Percentiles rank a stretch among this genome's conserved stretches.
Conservation (phyloP, 1,284 basidiomycete species). For the Puccinia hordei region DNA sequence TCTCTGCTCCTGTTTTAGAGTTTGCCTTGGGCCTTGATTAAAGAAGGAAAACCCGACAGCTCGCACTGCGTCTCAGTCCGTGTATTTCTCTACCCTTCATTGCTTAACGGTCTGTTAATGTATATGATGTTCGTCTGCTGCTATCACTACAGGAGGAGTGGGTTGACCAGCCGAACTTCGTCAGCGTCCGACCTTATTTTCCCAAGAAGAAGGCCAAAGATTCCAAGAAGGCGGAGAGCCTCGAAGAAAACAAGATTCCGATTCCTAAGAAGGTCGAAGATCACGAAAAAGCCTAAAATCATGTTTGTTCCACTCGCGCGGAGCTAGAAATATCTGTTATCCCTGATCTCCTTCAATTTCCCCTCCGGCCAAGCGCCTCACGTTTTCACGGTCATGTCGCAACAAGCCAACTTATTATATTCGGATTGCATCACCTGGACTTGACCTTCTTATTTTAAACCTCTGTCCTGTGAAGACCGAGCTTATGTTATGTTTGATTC, state of each 20-base stretch:
- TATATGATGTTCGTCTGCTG: neutral
- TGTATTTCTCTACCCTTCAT: neutral
- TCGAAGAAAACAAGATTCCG: too few relatives aligned
- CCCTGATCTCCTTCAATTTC: neutral
- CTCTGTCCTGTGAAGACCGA: neutral
- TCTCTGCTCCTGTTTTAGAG: neutral
- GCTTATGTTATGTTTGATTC: neutral
- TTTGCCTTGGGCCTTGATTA: constrained; percentile 13
- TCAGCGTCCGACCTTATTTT: constrained; percentile 7
- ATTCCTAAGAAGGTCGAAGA: neutral
- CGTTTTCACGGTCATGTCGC: neutral
- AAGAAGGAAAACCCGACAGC: neutral
- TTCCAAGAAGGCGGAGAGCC: neutral
- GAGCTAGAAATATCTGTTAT: too few relatives aligned
- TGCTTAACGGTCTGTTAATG: neutral
- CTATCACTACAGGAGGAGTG: neutral
- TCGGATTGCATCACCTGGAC: neutral
- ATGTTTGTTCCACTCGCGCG: too few relatives aligned
- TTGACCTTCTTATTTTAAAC: neutral
- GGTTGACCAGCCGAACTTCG: constrained; percentile 30
- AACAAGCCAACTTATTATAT: neutral
- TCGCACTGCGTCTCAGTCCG: neutral
- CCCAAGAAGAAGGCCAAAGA: neutral
- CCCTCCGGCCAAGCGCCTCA: too few relatives aligned
- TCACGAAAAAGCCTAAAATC: neutral